Evolutionary conservation across 2,329 filamentous ascomycete genomes (phyloP).

Genomic region (Talaromyces atroroseus): DNA sequence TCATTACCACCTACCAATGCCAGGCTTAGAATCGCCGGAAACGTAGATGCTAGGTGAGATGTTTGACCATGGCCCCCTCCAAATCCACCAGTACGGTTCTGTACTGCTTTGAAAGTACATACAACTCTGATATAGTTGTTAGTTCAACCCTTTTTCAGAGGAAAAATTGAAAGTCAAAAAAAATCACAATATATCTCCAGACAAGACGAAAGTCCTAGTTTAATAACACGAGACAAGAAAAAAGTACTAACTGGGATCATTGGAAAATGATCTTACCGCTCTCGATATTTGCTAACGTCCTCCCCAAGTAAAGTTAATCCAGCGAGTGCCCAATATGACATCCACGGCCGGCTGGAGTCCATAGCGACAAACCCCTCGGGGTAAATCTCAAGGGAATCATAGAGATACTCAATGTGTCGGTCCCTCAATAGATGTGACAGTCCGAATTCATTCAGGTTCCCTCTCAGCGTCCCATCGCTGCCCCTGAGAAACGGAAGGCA

Average conservation of each 20-base stretch:
- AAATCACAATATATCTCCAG: not conserved
- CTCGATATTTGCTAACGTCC: constrained; percentile 61
- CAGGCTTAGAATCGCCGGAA: constrained; percentile 75
- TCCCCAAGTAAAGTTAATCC: constrained; percentile 71
- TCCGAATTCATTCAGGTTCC: constrained; percentile 62
- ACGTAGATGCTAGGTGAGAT: constrained; percentile 83
- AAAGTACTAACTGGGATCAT: not conserved
- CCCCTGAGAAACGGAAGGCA: constrained; percentile 63
- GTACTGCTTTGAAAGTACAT: constrained; percentile 71
- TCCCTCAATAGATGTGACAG: constrained; percentile 67
- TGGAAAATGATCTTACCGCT: constrained; percentile 43
- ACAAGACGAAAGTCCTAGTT: not conserved
- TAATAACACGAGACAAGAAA: not conserved
- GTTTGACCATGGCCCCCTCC: constrained; percentile 89
- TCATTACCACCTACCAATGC: constrained; percentile 71
- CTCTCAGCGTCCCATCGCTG: constrained; percentile 44
- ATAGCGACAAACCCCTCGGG: constrained; percentile 66
- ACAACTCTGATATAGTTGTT: constrained; percentile 47
- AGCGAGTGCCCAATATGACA: constrained; percentile 85
- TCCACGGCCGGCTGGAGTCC: constrained; percentile 88
- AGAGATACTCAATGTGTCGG: constrained; percentile 47
- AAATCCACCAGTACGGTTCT: constrained; percentile 79
- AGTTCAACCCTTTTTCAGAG: not conserved
- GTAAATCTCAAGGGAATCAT: constrained; percentile 51
- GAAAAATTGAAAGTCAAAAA: not conserved